A percentile compares a stretch with the other conserved stretches of the same genome.
phyloP scores from a whole-genome alignment of 2,329 filamentous ascomycete species.

The Talaromyces pinophilus region DNA sequence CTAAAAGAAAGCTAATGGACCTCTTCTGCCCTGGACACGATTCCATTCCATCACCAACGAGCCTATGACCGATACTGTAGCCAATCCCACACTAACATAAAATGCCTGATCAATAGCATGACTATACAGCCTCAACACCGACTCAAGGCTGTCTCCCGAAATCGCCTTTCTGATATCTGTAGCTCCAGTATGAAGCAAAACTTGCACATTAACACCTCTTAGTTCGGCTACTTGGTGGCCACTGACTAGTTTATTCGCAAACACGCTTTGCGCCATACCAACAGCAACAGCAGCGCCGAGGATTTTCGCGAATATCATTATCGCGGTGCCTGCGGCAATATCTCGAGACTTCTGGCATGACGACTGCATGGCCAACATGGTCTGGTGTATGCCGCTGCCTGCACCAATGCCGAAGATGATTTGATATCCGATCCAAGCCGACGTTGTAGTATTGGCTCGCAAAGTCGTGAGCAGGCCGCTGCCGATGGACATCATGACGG shows the following conservation, averaged over 20 bases:
- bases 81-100: conserved; percentile 32
- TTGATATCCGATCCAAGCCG: conserved; percentile 31
- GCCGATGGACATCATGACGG: conserved; percentile 31
- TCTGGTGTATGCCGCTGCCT: conserved; percentile 34
- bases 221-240: conserved; percentile 30
- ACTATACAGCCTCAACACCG: conserved; percentile 10
- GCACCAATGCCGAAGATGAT: conserved; percentile 29
- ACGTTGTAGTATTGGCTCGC: conserved; percentile 26
- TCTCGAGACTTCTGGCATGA: conserved; percentile 32
- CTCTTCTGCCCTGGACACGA: conserved; percentile 31
- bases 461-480: conserved; percentile 38
- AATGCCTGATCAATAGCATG: conserved; percentile 15
- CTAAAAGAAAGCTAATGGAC: background rate
- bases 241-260: conserved; percentile 37
- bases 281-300: conserved; percentile 42
- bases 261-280: conserved; percentile 42
- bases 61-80: conserved; percentile 36
- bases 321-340: conserved; percentile 37
- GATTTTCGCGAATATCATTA: conserved; percentile 41
- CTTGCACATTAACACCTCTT: conserved; percentile 29
- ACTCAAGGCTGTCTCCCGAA: conserved; percentile 20
- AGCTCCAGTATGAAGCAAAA: conserved; percentile 7
- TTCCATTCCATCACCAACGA: conserved; percentile 44
- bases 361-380: conserved; percentile 38
- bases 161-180: conserved; percentile 8